Base-by-base conservation (phyloP, 176 grass and related monocot genomes). In the Triticum urartu region DNA sequence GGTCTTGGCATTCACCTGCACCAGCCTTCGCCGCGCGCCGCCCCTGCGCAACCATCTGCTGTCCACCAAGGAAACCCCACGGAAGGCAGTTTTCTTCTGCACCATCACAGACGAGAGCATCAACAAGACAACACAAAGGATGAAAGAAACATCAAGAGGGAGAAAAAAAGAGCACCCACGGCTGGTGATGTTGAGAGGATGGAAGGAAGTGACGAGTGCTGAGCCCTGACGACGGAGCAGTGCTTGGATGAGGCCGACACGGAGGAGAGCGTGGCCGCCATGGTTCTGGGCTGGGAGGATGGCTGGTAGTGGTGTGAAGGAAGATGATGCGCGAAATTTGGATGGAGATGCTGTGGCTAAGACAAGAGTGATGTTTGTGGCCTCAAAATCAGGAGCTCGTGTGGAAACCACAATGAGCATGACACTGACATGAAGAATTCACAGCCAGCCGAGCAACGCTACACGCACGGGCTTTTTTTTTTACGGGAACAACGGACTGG, bases 1-100 rank as follows among this genome's bases (percentile, higher is more conserved):
- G 0, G 97, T 90, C 79, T 81, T 91, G 14, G 97, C 97, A 54
- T 85, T 92, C 74, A 99, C 83, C 88, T 94, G 90, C 9, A 95
- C 80, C 76, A 91, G 58, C 73, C 79, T 79, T 67, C 66, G 72
- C 89, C 66, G 68, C 40, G 32, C 12, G 9, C 79, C 1, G 54
- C 47, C 87, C 11, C 81, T 67, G 45, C 20, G 45, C 45, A 56
- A 32, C 30, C 65, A 79, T 70, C 79, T 81, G 69, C 63, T 83
- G 64, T 93, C 89, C 64, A 86, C 79, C 86, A 94, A 64, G 4
- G 92, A 83, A 68, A 92, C 32, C 36, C 94, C 97, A 88, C 87
- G 84, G 79, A 94, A 94, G 61, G 75, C 79, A 18, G 68, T 90
- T 81, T 86, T 98, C 92, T 93, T 99, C 97, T 93, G 80, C 89